These are phyloP conservation scores for Vigna hirtella DNA, from an alignment of 306 rosid species.

Conservation along the genomic window DNA sequence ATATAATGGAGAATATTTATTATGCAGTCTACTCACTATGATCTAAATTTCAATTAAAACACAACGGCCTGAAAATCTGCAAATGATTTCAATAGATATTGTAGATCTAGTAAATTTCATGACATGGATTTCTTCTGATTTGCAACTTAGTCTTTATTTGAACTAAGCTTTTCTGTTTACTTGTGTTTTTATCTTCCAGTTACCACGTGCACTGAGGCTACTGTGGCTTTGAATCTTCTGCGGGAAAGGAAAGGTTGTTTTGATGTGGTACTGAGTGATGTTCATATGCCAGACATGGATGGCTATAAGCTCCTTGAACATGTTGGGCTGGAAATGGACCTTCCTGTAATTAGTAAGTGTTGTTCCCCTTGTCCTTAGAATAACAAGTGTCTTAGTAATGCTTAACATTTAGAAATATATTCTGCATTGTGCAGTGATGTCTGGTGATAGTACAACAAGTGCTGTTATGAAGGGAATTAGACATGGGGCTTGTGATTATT, in stretches of 20 bases:
- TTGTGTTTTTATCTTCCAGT: constrained; percentile 52
- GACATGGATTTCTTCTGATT: constrained; percentile 14
- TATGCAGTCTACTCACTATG: not conserved
- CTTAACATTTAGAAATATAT: constrained; percentile 22
- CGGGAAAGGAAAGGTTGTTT: constrained; percentile 75
- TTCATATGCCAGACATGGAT: constrained; percentile 88
- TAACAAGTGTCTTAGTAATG: constrained; percentile 2
- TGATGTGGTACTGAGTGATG: constrained; percentile 83
- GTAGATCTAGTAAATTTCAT: not conserved
- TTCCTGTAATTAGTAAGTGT: constrained; percentile 80
- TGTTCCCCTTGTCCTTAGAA: constrained; percentile 15
- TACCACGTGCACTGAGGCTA: constrained; percentile 65
- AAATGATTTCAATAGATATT: constrained; percentile 15
- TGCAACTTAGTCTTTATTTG: constrained; percentile 2
- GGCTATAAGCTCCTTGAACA: constrained; percentile 78
- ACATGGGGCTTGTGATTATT: constrained; percentile 83
- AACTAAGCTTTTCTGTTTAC: not conserved
- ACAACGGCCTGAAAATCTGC: not conserved
- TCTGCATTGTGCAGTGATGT: constrained; percentile 72
- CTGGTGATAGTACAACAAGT: constrained; percentile 72
- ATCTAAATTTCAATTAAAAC: not conserved
- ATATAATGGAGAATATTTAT: not conserved
- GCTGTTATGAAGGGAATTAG: constrained; percentile 75
- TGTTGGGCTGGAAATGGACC: constrained; percentile 83
- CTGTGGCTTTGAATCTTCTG: constrained; percentile 74